Evolutionary conservation across 768 basidiomycete genomes (phyloP).

Genomic region (Arthromyces matolae): DNA sequence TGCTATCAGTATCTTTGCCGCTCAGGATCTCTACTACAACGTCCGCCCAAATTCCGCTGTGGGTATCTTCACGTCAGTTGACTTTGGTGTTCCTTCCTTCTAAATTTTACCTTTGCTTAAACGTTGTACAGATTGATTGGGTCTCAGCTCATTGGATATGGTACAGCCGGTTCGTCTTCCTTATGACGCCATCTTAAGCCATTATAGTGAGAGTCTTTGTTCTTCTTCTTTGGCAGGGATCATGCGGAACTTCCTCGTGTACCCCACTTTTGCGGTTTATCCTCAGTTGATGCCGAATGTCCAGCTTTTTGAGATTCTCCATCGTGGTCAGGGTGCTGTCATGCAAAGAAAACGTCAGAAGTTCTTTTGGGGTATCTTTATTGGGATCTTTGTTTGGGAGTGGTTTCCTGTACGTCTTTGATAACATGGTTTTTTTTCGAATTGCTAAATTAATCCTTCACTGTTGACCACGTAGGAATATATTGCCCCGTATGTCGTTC

Average conservation of each 20-base stretch:
- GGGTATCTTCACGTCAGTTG: constrained; percentile 34
- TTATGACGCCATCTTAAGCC: not conserved
- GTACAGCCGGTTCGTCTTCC: constrained; percentile 25
- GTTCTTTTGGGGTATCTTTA: constrained; percentile 53
- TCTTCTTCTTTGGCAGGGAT: constrained; percentile 17
- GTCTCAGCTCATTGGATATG: constrained; percentile 38
- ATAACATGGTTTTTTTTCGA: too few species aligned
- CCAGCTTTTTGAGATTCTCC: constrained; percentile 40
- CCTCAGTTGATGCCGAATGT: constrained; percentile 38
- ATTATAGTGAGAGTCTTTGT: too few species aligned
- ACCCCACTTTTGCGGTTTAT: constrained; percentile 41
- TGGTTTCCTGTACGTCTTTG: too few species aligned
- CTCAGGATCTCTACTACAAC: constrained; percentile 45
- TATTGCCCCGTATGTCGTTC: constrained; percentile 42
- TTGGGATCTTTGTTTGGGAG: constrained; percentile 54
- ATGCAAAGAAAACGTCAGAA: constrained; percentile 50
- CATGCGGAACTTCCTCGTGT: constrained; percentile 44
- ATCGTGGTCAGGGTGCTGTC: constrained; percentile 39
- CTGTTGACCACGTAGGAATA: too few species aligned
- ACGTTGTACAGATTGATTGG: constrained; percentile 33
- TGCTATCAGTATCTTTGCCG: constrained; percentile 58
- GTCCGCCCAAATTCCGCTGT: constrained; percentile 36
- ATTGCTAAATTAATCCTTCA: too few species aligned
- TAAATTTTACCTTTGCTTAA: constrained; percentile 17
- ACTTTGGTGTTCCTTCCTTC: not conserved